These are phyloP conservation scores for Maudiozyma humilis DNA, from an alignment of 1,139 yeast species.

Conservation along the genomic window DNA sequence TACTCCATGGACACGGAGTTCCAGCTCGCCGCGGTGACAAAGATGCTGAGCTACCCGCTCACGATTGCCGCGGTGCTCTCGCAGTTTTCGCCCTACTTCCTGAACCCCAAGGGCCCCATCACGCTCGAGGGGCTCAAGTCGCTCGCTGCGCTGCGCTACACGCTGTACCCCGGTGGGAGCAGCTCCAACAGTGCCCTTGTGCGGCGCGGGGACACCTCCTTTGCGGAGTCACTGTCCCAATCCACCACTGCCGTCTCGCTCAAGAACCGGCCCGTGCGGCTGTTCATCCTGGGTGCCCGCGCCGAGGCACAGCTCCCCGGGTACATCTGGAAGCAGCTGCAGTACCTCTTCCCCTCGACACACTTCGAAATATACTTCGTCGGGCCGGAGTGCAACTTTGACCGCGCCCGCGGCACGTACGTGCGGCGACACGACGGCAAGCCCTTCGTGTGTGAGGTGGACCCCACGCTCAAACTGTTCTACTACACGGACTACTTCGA, in stretches of 20 bases:
- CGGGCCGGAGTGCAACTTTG: conserved; percentile 86
- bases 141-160: conserved; percentile 80
- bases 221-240: not conserved
- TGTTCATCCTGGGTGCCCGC: conserved; percentile 84
- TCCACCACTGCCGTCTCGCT: not conserved
- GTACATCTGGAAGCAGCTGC: conserved; percentile 91
- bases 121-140: conserved; percentile 90
- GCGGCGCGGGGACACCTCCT: conserved; percentile 32
- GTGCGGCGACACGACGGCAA: conserved; percentile 38
- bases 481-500: conserved; percentile 90
- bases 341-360: conserved; percentile 74
- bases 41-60: conserved; percentile 85
- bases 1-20: conserved; percentile 95
- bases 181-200: conserved; percentile 37
- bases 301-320: conserved; percentile 92
- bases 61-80: conserved; percentile 81
- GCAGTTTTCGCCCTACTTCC: conserved; percentile 73
- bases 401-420: conserved; percentile 50
- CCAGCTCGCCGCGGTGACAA: conserved; percentile 90
- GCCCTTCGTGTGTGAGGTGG: conserved; percentile 66
- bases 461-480: conserved; percentile 63
- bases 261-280: conserved; percentile 81
- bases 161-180: conserved; percentile 65
- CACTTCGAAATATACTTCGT: conserved; percentile 81
- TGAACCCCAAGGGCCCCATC: conserved; percentile 78